phyloP scores from a whole-genome alignment of 2,329 filamentous ascomycete genomes.

The Periconia digitata region DNA sequence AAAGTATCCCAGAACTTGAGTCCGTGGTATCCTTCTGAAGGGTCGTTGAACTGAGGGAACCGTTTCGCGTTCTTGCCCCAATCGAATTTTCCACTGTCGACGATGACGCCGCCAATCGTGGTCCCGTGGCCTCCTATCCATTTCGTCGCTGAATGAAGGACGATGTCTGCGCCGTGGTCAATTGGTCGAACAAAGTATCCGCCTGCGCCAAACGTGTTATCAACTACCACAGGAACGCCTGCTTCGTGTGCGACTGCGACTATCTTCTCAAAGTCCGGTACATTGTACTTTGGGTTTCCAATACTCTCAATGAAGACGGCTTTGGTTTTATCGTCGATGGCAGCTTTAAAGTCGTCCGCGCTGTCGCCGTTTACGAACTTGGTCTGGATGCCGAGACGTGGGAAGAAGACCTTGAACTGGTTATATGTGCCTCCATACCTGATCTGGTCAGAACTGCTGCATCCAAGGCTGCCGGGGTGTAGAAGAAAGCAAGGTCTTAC shows the following conservation, averaged over 20 bases:
- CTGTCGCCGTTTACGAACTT: slow-evolving; percentile 86
- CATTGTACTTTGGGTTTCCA: slow-evolving; percentile 90
- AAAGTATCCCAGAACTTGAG: slow-evolving; percentile 95
- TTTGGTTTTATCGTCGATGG: slow-evolving; percentile 92
- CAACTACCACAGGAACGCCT: slow-evolving; percentile 61
- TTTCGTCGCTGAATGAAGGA: slow-evolving; percentile 92
- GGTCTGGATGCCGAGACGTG: slow-evolving; percentile 81
- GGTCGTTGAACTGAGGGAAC: slow-evolving; percentile 93
- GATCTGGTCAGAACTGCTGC: neutral
- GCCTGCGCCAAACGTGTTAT: slow-evolving; percentile 94
- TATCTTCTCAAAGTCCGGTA: slow-evolving; percentile 88
- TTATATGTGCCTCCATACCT: slow-evolving; percentile 92
- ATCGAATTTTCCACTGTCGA: slow-evolving; percentile 91
- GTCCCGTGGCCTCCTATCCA: slow-evolving; percentile 97
- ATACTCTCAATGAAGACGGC: slow-evolving; percentile 90
- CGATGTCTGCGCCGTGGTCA: slow-evolving; percentile 87
- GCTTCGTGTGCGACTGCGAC: slow-evolving; percentile 74
- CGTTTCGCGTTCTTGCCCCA: slow-evolving; percentile 82
- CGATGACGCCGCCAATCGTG: slow-evolving; percentile 81
- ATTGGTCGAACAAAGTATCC: slow-evolving; percentile 87
- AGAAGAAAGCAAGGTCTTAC: slow-evolving; percentile 9
- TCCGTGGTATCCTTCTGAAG: slow-evolving; percentile 85
- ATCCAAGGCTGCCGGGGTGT: neutral
- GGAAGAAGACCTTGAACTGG: slow-evolving; percentile 89
- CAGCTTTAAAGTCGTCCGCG: slow-evolving; percentile 73